Evolutionary conservation across 1,284 basidiomycete genomes (phyloP).

Genomic region (Trichosporon sp.): DNA sequence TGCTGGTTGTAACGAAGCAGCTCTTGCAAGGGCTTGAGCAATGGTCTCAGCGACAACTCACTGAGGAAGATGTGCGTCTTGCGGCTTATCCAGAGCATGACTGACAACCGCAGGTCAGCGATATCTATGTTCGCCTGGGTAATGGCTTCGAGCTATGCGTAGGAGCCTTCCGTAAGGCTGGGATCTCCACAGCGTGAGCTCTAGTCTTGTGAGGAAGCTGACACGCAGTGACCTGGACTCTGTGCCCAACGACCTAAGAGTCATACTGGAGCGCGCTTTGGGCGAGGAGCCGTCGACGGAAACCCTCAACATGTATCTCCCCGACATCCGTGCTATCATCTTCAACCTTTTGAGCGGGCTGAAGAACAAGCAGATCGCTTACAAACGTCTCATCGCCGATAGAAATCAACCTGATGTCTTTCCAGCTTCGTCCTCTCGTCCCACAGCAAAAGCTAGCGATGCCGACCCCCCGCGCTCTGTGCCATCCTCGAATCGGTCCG

Average conservation of each 20-base stretch:
- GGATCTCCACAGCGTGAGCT: slow-evolving; percentile 86
- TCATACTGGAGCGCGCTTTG: slow-evolving; percentile 80
- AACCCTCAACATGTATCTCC: slow-evolving; percentile 83
- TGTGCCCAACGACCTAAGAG: slow-evolving; percentile 83
- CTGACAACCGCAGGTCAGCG: slow-evolving; percentile 65
- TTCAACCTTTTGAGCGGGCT: slow-evolving; percentile 86
- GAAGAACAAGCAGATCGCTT: slow-evolving; percentile 82
- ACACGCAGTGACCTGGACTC: slow-evolving; percentile 69
- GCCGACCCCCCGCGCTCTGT: not conserved
- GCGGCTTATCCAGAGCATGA: no score
- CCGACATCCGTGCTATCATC: slow-evolving; percentile 87
- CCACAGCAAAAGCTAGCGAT: not conserved
- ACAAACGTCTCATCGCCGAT: slow-evolving; percentile 42
- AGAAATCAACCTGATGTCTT: slow-evolving; percentile 14
- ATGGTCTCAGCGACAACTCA: slow-evolving; percentile 72
- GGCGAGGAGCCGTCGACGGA: slow-evolving; percentile 81
- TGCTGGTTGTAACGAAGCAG: slow-evolving; percentile 91
- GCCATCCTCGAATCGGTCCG: slow-evolving; percentile 3
- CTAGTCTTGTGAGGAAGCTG: slow-evolving; percentile 9
- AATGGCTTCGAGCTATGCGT: slow-evolving; percentile 97
- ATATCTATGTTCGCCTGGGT: slow-evolving; percentile 91
- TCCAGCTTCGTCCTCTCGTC: not conserved
- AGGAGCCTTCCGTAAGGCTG: slow-evolving; percentile 74
- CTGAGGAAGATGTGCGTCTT: slow-evolving; percentile 56
- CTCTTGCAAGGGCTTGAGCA: slow-evolving; percentile 83